Percentiles rank a stretch among this genome's conserved stretches.
Conservation (phyloP, 305 asterid species). For the Plantago coronopus region DNA sequence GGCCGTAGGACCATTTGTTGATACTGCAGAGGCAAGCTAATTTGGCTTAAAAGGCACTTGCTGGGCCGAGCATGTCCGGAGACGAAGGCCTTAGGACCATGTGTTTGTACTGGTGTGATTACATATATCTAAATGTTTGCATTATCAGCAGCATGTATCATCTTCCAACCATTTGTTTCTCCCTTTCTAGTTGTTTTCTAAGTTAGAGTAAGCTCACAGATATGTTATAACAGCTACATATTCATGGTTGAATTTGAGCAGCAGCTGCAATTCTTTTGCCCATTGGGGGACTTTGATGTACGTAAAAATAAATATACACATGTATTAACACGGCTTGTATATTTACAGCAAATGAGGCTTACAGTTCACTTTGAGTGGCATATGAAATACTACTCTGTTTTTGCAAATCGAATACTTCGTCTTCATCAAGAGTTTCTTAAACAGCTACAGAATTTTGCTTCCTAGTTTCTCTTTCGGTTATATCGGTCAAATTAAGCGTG, state of each 20-base stretch:
- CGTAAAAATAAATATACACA: conserved; percentile 33
- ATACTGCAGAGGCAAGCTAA: conserved; percentile 72
- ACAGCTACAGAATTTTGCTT: neutral
- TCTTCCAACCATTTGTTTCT: neutral
- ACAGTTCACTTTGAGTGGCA: neutral
- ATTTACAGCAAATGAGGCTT: conserved; percentile 18
- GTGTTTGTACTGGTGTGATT: conserved; percentile 42
- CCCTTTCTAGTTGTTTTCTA: neutral
- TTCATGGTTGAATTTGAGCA: conserved; percentile 24
- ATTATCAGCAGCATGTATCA: conserved; percentile 9
- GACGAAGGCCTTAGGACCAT: conserved; percentile 46
- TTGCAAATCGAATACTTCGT: too few relatives aligned
- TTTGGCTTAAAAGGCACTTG: conserved; percentile 71
- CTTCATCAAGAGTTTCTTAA: too few relatives aligned
- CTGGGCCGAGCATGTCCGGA: conserved; percentile 80
- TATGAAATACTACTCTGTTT: neutral
- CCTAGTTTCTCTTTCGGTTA: neutral
- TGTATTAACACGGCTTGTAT: conserved; percentile 30
- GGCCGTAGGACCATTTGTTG: conserved; percentile 40
- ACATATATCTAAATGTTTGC: conserved; percentile 32
- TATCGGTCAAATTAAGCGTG: neutral
- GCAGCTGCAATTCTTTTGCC: conserved; percentile 28
- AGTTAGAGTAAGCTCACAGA: conserved; percentile 22
- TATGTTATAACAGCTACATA: neutral
- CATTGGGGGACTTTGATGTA: conserved; percentile 21